Percentiles rank a stretch among this genome's conserved stretches.
phyloP scores from a whole-genome alignment of 176 grass and related monocot genomes.

The Hsuehochloa calcarea region DNA sequence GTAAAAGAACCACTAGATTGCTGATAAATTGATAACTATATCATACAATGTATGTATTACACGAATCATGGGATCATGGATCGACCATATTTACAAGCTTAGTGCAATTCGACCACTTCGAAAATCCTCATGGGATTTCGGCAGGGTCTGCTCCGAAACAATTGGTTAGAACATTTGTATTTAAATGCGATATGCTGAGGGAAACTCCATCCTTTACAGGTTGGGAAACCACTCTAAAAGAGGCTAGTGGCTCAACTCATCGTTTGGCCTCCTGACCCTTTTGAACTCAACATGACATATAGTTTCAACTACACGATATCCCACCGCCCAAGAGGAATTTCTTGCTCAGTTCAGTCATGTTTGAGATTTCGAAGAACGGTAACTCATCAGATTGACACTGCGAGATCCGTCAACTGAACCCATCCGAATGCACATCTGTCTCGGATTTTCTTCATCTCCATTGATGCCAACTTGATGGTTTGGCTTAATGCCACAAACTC shows the following conservation, averaged over 20 bases:
- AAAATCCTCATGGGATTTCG: neutral
- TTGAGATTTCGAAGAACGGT: neutral
- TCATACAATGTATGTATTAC: neutral
- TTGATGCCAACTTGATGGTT: constrained; percentile 50
- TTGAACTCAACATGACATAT: neutral
- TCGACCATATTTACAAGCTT: constrained; percentile 26
- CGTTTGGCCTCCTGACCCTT: neutral
- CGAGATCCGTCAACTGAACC: constrained; percentile 67
- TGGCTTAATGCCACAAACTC: constrained; percentile 55
- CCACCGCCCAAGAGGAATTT: neutral
- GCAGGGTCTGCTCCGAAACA: neutral
- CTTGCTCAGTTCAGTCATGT: neutral
- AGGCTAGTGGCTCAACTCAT: neutral
- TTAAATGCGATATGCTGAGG: neutral
- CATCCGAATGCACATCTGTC: constrained; percentile 85
- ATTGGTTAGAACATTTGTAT: neutral
- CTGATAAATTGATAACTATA: neutral
- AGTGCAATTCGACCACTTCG: neutral
- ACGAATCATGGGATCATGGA: neutral
- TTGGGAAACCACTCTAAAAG: neutral
- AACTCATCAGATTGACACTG: constrained; percentile 58
- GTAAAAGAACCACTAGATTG: neutral
- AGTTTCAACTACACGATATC: neutral
- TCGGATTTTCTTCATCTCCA: constrained; percentile 71
- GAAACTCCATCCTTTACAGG: neutral